Conservation (phyloP, 1,139 yeast genomes). For the Geotrichum aggregatum region DNA sequence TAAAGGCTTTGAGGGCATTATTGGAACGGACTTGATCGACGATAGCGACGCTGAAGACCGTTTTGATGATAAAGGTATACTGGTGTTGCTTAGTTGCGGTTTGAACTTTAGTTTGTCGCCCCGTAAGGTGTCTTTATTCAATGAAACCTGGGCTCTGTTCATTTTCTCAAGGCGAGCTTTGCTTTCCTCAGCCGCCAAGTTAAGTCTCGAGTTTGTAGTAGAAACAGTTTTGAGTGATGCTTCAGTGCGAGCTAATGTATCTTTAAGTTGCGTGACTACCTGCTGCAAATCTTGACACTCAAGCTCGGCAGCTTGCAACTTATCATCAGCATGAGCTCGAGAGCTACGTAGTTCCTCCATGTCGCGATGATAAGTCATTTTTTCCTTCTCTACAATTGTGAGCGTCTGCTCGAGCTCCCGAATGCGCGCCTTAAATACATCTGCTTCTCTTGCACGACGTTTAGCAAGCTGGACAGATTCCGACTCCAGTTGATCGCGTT, state of each 20-base stretch:
- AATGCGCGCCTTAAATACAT: constrained; percentile 35
- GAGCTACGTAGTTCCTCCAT: constrained; percentile 28
- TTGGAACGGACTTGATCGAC: not conserved
- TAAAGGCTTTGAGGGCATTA: not conserved
- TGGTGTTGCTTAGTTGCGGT: constrained; percentile 8
- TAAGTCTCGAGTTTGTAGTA: constrained; percentile 15
- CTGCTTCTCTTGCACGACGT: constrained; percentile 49
- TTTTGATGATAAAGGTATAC: not conserved
- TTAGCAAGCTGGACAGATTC: constrained; percentile 49
- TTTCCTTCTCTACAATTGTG: constrained; percentile 33
- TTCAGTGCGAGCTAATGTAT: constrained; percentile 33
- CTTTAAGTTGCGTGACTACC: constrained; percentile 28
- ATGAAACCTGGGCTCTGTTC: constrained; percentile 15
- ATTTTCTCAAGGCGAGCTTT: constrained; percentile 20
- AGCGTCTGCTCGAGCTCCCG: constrained; percentile 35
- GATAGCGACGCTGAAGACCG: not conserved
- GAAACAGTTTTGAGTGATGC: constrained; percentile 18
- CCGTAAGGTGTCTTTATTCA: constrained; percentile 20
- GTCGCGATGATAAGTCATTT: constrained; percentile 27
- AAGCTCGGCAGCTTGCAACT: constrained; percentile 28
- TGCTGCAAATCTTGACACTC: constrained; percentile 32
- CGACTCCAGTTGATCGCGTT: constrained; percentile 55
- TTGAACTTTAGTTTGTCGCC: constrained; percentile 15
- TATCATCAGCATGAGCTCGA: constrained; percentile 31
- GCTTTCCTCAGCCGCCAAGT: constrained; percentile 17